These are phyloP conservation scores for Aspergillus spinulosporus DNA, from an alignment of 2,329 filamentous ascomycete species.

Conservation along the genomic window DNA sequence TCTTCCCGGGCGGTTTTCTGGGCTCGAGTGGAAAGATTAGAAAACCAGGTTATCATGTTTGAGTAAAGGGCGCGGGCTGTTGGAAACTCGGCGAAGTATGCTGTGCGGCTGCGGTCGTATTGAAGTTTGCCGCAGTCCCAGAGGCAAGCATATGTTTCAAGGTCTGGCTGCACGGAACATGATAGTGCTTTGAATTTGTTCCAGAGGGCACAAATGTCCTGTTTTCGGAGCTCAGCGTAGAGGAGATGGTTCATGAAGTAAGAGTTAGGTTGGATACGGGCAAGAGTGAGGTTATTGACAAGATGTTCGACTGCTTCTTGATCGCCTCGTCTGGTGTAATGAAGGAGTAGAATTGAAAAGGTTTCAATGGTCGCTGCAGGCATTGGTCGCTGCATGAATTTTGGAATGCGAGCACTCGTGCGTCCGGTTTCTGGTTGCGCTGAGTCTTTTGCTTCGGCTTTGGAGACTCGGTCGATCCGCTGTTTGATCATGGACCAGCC, in stretches of 20 bases:
- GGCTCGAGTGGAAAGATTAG: constrained; percentile 32
- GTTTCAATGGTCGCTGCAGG: constrained; percentile 72
- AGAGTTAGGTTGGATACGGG: constrained; percentile 66
- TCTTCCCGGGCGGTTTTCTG: constrained; percentile 34
- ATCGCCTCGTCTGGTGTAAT: constrained; percentile 66
- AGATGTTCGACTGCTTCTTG: constrained; percentile 60
- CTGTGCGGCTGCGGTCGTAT: constrained; percentile 49
- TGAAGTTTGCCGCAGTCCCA: constrained; percentile 57
- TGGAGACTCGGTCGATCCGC: constrained; percentile 63
- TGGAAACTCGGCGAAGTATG: constrained; percentile 51
- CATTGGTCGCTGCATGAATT: constrained; percentile 43
- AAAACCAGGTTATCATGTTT: constrained; percentile 52
- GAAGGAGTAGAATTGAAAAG: constrained; percentile 71
- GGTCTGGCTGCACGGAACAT: constrained; percentile 58
- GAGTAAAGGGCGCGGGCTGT: constrained; percentile 48
- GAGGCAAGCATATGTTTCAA: constrained; percentile 67
- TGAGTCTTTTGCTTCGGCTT: constrained; percentile 20
- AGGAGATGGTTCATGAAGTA: constrained; percentile 81
- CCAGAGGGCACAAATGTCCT: constrained; percentile 56
- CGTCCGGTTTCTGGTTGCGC: constrained; percentile 31
- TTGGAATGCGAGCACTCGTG: constrained; percentile 34
- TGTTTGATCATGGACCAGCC: constrained; percentile 76
- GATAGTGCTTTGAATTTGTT: constrained; percentile 59
- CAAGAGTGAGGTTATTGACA: constrained; percentile 61
- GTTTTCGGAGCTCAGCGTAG: constrained; percentile 63